These are phyloP conservation scores for Microcera coccophila DNA, from an alignment of 2,329 filamentous ascomycete species.

Conservation along the genomic window DNA sequence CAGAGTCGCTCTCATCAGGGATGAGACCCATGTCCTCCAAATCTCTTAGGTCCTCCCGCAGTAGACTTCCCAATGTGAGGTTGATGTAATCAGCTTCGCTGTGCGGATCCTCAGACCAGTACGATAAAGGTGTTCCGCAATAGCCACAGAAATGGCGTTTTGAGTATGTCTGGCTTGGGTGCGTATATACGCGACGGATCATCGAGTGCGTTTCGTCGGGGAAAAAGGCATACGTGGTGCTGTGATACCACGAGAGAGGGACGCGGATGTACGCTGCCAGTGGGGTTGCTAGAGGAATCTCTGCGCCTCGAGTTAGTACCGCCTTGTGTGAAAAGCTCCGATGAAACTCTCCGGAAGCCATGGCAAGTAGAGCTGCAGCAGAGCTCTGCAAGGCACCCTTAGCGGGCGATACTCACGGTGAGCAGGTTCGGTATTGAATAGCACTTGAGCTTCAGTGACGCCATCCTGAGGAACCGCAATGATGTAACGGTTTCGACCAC, in stretches of 20 bases:
- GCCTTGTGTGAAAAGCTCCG: neutral
- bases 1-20: constrained; percentile 40
- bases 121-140: constrained; percentile 80
- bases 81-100: constrained; percentile 75
- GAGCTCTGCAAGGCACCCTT: neutral
- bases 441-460: constrained; percentile 58
- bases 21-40: constrained; percentile 74
- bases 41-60: constrained; percentile 64
- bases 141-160: constrained; percentile 86
- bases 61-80: constrained; percentile 74
- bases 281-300: constrained; percentile 66
- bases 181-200: constrained; percentile 66
- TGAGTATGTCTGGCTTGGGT: constrained; percentile 52
- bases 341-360: too few relatives aligned
- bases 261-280: constrained; percentile 79
- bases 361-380: too few relatives aligned
- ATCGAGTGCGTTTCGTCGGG: constrained; percentile 68
- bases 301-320: constrained; percentile 27
- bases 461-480: constrained; percentile 63
- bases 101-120: constrained; percentile 72
- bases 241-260: constrained; percentile 76
- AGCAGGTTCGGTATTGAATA: constrained; percentile 67
- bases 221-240: constrained; percentile 69
- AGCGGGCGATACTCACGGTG: constrained; percentile 61
- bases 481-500: constrained; percentile 79